A percentile compares a stretch with the other conserved stretches of the same genome.
phyloP scores from a whole-genome alignment of 352 stramenopile species.

The Phytophthora gonapodyides region DNA sequence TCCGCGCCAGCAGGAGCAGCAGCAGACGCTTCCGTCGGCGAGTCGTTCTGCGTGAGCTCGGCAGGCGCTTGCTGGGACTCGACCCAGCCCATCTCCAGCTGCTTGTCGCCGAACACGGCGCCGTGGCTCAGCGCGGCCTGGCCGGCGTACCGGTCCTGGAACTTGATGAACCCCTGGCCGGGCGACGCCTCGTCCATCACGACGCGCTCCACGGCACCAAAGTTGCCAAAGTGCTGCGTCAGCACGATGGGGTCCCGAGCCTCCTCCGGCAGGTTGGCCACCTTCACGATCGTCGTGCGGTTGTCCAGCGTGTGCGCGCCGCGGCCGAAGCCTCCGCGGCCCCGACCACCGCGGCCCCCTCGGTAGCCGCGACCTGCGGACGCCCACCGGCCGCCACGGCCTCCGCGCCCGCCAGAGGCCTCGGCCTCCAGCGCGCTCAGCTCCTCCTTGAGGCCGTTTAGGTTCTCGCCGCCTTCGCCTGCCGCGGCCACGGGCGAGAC shows the following conservation, averaged over 20 bases:
- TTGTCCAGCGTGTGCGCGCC: slow-evolving; percentile 82
- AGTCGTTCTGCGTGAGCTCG: slow-evolving; percentile 41
- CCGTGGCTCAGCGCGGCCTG: slow-evolving; percentile 71
- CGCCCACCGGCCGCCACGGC: slow-evolving; percentile 43
- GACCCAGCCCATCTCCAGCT: slow-evolving; percentile 68
- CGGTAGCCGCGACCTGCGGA: slow-evolving; percentile 50
- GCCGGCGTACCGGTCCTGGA: slow-evolving; percentile 77
- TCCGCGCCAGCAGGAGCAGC: slow-evolving; percentile 12
- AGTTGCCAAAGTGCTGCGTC: slow-evolving; percentile 88
- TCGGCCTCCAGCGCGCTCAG: slow-evolving; percentile 70
- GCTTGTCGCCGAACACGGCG: slow-evolving; percentile 57
- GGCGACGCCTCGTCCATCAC: slow-evolving; percentile 56
- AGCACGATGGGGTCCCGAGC: slow-evolving; percentile 75
- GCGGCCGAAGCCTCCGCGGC: slow-evolving; percentile 45
- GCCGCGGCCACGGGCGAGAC: slow-evolving; percentile 25
- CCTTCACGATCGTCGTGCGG: slow-evolving; percentile 83
- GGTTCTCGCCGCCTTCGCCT: slow-evolving; percentile 25
- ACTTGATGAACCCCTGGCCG: slow-evolving; percentile 78
- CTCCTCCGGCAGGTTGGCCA: slow-evolving; percentile 76
- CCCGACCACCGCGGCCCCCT: slow-evolving; percentile 56
- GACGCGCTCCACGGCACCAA: slow-evolving; percentile 79
- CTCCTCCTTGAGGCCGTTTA: slow-evolving; percentile 66
- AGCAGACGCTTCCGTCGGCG: slow-evolving; percentile 16
- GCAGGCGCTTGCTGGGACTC: slow-evolving; percentile 62
- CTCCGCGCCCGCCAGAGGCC: slow-evolving; percentile 41